Base-by-base conservation (phyloP, 495 filamentous ascomycete genomes). In the Neurospora sp. region DNA sequence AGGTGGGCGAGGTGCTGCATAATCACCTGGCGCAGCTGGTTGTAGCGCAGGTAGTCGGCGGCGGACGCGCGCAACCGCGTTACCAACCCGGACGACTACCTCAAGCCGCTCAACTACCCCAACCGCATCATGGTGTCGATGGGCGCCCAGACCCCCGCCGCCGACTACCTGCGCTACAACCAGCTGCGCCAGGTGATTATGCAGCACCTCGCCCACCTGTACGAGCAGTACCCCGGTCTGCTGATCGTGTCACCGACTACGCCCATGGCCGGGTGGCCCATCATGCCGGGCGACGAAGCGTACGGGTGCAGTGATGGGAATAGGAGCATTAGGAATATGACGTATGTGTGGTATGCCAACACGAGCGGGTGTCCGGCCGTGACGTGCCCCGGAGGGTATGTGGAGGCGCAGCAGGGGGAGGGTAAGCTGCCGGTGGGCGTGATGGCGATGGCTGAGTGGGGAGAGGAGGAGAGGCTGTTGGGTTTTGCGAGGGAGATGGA, bases 361-460 rank as follows among this genome's bases (percentile, higher is more conserved):
- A 91, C 92, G 75, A 87, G 82, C 1, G 95, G 95, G 0, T 91
- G 90, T 74, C 95, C 95, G 1, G 88, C 92, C 10, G 89, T 97
- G n/a, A 90, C 77, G 59, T 87, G 89, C 61, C 95, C 95, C 0
- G 91, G 90, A 3, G 95, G 93, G 0, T 96, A 93, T 82, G 87
- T 82, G 16, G 81, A 86, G 20, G 85, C 88, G 68, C 74, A 84
- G 68, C 77, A 80, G 53, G 84, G 83, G 9, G 77, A 80, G 74
- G 85, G 84, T 1, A 79, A 78, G 68, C 40, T 88, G 41, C 94
- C 95, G 1, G 85, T 97, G 31, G 93, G 93, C n/a, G 72, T 97
- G 71, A 95, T 94, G 92, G 95, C 89, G 3, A 92, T 94, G 89
- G 89, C 87, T 0, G 92, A 97, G 81, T 97, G 95, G 95, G 94